These are phyloP conservation scores for Acacia confusa DNA, from an alignment of 306 rosid genomes.

Conservation along the genomic window DNA sequence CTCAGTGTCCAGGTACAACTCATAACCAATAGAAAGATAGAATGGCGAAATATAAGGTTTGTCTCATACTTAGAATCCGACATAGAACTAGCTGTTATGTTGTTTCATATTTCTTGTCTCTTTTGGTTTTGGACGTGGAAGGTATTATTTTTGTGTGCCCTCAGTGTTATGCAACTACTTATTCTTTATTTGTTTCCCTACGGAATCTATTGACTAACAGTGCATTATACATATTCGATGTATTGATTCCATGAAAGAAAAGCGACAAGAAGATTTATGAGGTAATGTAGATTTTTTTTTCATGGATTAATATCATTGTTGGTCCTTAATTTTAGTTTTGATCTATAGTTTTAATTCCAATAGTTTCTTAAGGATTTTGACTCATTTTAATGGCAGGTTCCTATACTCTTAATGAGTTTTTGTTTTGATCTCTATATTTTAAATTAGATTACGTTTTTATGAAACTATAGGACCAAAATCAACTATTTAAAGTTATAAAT, in stretches of 20 bases:
- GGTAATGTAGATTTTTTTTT: background rate
- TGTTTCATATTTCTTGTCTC: background rate
- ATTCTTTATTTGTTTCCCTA: background rate
- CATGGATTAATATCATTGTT: too few species aligned
- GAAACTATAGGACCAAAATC: too few species aligned
- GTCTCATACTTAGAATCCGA: background rate
- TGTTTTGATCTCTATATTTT: too few species aligned
- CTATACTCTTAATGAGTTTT: too few species aligned
- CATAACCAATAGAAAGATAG: background rate
- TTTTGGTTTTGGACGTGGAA: background rate
- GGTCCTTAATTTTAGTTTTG: too few species aligned
- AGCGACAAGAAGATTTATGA: too few species aligned
- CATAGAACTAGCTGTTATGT: background rate
- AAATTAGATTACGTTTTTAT: too few species aligned
- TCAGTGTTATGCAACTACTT: background rate
- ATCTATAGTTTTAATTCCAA: too few species aligned
- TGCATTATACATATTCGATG: background rate
- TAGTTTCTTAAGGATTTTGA: too few species aligned
- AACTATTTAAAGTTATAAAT: too few species aligned
- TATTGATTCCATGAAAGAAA: background rate
- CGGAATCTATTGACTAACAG: background rate
- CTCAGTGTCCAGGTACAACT: slow-evolving; percentile 3
- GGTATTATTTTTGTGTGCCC: background rate
- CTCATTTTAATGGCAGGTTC: too few species aligned
- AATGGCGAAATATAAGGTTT: background rate